These are phyloP conservation scores for Coffea eugenioides DNA, from an alignment of 257 asterid species.

Conservation along the genomic window DNA sequence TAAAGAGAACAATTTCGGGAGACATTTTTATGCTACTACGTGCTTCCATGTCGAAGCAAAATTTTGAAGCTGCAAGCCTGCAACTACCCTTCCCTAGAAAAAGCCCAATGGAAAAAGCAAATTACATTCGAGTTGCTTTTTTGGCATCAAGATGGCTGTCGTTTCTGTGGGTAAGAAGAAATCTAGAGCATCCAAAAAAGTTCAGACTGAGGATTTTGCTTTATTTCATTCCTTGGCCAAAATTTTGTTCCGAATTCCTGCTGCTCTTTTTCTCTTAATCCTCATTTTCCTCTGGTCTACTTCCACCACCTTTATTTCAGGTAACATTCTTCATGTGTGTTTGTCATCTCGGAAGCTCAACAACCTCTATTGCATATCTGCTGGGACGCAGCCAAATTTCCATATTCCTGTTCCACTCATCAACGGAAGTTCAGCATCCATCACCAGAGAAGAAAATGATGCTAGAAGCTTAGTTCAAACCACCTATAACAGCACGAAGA, in stretches of 20 bases:
- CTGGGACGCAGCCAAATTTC: conserved; percentile 53
- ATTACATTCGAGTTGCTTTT: background rate
- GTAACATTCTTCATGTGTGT: conserved; percentile 51
- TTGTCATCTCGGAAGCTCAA: conserved; percentile 59
- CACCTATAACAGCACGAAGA: background rate
- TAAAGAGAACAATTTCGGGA: background rate
- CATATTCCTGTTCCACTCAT: conserved; percentile 30
- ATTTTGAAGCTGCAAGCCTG: background rate
- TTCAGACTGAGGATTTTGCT: conserved; percentile 18
- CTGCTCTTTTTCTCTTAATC: conserved; percentile 32
- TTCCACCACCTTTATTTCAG: conserved; percentile 51
- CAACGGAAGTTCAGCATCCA: conserved; percentile 24
- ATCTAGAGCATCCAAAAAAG: conserved; percentile 31
- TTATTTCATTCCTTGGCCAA: conserved; percentile 33
- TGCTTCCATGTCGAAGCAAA: conserved; percentile 26
- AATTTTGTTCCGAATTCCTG: conserved; percentile 34
- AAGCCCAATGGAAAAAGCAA: conserved; percentile 12
- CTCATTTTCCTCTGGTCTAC: conserved; percentile 61
- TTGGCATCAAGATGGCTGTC: conserved; percentile 30
- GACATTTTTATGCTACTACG: conserved; percentile 12
- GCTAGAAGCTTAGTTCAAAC: background rate
- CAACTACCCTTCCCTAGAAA: conserved; percentile 6
- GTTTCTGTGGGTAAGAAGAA: conserved; percentile 42
- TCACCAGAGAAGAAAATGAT: background rate
- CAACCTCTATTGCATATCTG: conserved; percentile 58